phyloP scores from a whole-genome alignment of 495 filamentous ascomycete genomes.

The Talaromyces borbonicus region DNA sequence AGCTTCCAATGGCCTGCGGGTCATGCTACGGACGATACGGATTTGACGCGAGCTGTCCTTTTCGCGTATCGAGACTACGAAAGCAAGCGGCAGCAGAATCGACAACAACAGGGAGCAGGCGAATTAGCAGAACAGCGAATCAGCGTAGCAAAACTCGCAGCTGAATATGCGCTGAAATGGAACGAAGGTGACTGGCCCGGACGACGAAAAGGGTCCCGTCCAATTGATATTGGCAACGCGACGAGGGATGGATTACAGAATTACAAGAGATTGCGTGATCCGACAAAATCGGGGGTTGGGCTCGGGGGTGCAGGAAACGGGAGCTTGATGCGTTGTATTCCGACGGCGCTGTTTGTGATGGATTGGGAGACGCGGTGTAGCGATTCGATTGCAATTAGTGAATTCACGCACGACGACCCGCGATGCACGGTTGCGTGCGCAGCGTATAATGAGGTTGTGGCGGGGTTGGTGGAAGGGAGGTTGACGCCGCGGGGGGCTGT shows the following conservation, averaged over 20 bases:
- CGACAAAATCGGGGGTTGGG: background rate
- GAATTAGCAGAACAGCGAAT: background rate
- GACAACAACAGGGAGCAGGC: background rate
- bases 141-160: background rate
- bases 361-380: background rate
- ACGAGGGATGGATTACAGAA: background rate
- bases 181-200: conserved; percentile 1
- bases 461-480: background rate
- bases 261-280: background rate
- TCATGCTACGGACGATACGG: conserved; percentile 1
- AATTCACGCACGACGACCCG: conserved; percentile 3
- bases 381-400: background rate
- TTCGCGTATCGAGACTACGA: conserved; percentile 2
- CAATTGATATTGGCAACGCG: conserved; percentile 2
- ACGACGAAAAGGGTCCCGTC: background rate
- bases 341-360: background rate
- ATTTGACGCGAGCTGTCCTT: background rate
- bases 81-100: too few relatives aligned
- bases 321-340: conserved; percentile 1
- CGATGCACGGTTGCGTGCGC: conserved; percentile 1
- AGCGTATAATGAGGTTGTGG: conserved; percentile 2
- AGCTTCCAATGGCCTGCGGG: background rate
- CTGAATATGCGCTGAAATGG: conserved; percentile 2
- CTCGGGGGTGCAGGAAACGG: conserved; percentile 1
- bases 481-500: background rate